Evolutionary conservation across 164 flowering plant species (phyloP).

Genomic region (Houttuynia cordata): DNA sequence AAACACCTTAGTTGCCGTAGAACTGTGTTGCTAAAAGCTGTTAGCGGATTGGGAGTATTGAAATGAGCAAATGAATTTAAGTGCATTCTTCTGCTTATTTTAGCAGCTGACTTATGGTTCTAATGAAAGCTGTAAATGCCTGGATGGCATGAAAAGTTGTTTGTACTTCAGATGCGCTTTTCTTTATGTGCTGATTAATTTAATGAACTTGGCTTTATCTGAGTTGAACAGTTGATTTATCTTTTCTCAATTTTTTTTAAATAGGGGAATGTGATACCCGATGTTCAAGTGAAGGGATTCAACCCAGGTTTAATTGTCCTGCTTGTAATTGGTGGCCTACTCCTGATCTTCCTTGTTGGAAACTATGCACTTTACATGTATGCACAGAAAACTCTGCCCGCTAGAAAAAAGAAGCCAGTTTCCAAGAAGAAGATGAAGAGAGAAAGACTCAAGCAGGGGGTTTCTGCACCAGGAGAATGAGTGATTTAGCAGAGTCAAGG

Average conservation of each 20-base stretch:
- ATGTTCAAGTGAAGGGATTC: conserved; percentile 42
- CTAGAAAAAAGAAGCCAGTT: conserved; percentile 87
- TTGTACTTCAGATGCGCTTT: no score
- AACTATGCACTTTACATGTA: conserved; percentile 64
- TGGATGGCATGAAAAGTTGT: no score
- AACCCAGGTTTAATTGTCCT: conserved; percentile 88
- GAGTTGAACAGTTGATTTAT: no score
- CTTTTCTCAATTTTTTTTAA: background rate
- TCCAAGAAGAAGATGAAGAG: conserved; percentile 98
- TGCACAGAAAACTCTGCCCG: conserved; percentile 86
- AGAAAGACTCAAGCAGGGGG: conserved; percentile 95
- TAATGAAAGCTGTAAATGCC: no score
- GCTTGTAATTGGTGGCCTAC: conserved; percentile 56
- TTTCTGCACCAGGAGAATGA: conserved; percentile 97
- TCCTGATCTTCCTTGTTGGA: conserved; percentile 60
- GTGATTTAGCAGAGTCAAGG: background rate
- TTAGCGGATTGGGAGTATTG: no score
- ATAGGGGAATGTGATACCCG: conserved; percentile 26
- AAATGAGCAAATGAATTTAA: no score
- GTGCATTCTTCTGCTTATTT: no score
- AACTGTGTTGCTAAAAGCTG: no score
- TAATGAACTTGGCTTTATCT: no score
- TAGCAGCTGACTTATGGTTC: no score
- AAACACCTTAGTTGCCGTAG: no score
- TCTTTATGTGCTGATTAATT: no score